These are phyloP conservation scores for Lathyrus tuberosus DNA, from an alignment of 306 rosid species.

Conservation along the genomic window DNA sequence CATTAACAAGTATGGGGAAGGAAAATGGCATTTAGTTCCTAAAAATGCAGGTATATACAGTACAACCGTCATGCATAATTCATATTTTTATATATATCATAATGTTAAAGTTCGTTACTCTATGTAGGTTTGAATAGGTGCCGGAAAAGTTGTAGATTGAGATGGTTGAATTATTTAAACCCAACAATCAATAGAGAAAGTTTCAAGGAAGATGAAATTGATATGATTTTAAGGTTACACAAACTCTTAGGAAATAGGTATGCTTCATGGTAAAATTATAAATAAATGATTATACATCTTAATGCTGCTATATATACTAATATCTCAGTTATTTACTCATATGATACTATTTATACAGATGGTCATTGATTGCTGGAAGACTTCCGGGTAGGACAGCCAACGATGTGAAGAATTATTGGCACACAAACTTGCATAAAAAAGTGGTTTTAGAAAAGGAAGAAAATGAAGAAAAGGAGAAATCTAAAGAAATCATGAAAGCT, in stretches of 20 bases:
- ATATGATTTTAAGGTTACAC: conserved; percentile 16
- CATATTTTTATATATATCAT: too few relatives aligned
- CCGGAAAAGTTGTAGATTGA: conserved; percentile 25
- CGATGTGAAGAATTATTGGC: conserved; percentile 21
- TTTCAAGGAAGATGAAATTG: conserved; percentile 9
- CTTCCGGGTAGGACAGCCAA: conserved; percentile 22
- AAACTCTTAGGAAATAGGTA: conserved; percentile 10
- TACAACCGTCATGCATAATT: too few relatives aligned
- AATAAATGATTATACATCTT: too few relatives aligned
- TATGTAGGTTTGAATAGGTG: conserved; percentile 13
- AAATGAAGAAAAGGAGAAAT: too few relatives aligned
- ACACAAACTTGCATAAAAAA: neutral
- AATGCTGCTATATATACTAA: too few relatives aligned
- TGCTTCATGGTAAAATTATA: neutral
- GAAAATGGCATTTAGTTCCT: conserved; percentile 29
- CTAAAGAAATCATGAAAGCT: neutral
- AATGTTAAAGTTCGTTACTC: neutral
- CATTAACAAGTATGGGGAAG: conserved; percentile 4
- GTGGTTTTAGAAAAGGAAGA: neutral
- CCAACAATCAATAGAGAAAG: neutral
- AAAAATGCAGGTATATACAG: neutral
- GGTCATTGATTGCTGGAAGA: conserved; percentile 29
- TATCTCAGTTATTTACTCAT: too few relatives aligned
- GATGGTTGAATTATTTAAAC: conserved; percentile 10
- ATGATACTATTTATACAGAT: conserved; percentile 4